Evolutionary conservation across 164 flowering plant genomes (phyloP).

Genomic region (Piper longum): DNA sequence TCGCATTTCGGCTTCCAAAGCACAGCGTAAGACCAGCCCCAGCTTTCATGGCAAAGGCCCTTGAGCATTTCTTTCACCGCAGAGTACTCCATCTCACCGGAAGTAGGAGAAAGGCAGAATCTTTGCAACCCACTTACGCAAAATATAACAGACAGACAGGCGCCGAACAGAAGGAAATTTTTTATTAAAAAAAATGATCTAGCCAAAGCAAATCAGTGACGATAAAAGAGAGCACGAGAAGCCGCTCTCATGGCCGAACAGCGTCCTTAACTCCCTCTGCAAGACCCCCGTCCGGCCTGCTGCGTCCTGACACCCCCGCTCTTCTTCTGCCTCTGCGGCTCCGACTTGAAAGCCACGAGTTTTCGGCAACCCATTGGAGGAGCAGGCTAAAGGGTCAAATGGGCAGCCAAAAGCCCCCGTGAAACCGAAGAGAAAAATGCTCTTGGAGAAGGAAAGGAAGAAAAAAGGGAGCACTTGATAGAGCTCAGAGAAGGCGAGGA

Average conservation of each 20-base stretch:
- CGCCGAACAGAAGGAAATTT: not conserved
- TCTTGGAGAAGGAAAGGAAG: not conserved
- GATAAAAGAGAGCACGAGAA: not conserved
- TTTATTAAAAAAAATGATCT: not conserved
- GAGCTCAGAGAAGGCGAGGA: conserved; percentile 1
- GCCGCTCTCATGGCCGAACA: conserved; percentile 10
- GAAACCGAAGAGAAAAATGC: not conserved
- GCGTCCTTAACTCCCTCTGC: conserved; percentile 74
- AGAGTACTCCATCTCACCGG: conserved; percentile 29
- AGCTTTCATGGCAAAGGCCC: conserved; percentile 41
- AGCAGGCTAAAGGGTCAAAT: conserved; percentile 2
- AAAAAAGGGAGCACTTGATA: conserved; percentile 3
- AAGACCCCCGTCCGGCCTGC: conserved; percentile 92
- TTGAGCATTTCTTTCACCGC: conserved; percentile 56
- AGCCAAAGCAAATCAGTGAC: not conserved
- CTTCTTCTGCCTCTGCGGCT: conserved; percentile 68
- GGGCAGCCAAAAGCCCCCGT: not conserved
- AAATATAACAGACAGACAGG: not conserved
- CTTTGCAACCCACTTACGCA: not conserved
- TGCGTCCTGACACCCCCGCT: conserved; percentile 85
- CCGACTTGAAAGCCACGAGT: conserved; percentile 41
- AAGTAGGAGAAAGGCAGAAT: not conserved
- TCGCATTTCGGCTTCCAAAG: conserved; percentile 79
- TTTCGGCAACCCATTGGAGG: conserved; percentile 40
- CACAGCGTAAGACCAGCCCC: conserved; percentile 82